These are phyloP conservation scores for Ustilago vetiveriae DNA, from an alignment of 1,284 basidiomycete species.

Conservation along the genomic window DNA sequence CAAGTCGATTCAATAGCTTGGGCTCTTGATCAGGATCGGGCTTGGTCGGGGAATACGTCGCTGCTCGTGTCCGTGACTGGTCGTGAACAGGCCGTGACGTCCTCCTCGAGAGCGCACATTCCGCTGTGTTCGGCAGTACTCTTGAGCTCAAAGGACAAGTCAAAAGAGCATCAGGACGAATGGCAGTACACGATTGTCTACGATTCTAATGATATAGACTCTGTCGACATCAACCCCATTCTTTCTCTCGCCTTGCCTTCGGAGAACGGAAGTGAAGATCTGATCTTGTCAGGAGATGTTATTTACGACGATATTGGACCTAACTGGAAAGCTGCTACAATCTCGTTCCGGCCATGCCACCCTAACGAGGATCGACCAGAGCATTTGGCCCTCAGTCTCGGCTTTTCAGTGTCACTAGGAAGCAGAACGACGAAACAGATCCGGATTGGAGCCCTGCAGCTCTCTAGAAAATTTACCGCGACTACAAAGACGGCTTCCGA, in stretches of 20 bases:
- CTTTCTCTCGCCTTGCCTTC: neutral
- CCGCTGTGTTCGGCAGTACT: conserved; percentile 26
- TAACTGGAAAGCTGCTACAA: conserved; percentile 7
- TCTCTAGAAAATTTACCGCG: neutral
- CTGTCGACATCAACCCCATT: neutral
- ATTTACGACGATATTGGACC: neutral
- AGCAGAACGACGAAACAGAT: neutral
- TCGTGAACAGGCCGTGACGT: neutral
- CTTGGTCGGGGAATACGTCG: conserved; percentile 19
- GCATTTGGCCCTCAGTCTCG: conserved; percentile 6
- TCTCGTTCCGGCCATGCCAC: neutral
- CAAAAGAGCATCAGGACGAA: neutral
- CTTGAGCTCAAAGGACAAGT: neutral
- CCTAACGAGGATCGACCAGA: neutral
- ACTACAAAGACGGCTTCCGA: neutral
- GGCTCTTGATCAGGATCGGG: conserved; percentile 14
- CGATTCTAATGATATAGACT: neutral
- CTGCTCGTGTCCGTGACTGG: conserved; percentile 2
- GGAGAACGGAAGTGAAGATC: too few relatives aligned
- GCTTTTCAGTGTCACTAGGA: neutral
- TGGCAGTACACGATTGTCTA: conserved; percentile 17
- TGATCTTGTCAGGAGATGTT: neutral
- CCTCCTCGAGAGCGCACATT: neutral
- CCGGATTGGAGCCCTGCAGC: conserved; percentile 26
- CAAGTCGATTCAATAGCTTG: neutral